phyloP scores from a whole-genome alignment of 495 filamentous ascomycete species.

The Clohesyomyces aquaticus region DNA sequence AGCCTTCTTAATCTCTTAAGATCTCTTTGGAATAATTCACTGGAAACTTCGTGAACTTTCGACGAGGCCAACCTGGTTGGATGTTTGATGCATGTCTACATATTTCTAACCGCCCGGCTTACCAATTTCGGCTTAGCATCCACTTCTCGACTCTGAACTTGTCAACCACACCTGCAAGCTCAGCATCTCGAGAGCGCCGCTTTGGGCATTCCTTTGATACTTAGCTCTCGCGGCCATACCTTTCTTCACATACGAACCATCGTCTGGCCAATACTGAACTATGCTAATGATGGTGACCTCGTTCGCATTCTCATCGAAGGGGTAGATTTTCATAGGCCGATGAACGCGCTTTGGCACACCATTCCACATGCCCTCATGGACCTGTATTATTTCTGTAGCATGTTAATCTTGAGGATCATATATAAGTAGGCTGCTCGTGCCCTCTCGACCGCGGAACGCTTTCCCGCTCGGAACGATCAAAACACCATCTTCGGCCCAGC shows the following conservation, averaged over 20 bases:
- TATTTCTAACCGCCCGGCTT: background rate
- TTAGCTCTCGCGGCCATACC: conserved; percentile 17
- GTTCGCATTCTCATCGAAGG: conserved; percentile 9
- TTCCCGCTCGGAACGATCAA: conserved; percentile 14
- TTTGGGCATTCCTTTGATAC: conserved; percentile 8
- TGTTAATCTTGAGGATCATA: background rate
- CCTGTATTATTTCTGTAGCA: background rate
- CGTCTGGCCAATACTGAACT: conserved; percentile 15
- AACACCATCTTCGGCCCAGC: conserved; percentile 18
- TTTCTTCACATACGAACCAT: conserved; percentile 15
- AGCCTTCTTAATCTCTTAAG: too few relatives aligned
- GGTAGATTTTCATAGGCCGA: conserved; percentile 12
- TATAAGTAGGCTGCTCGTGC: background rate
- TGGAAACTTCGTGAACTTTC: too few relatives aligned
- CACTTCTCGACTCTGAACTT: background rate
- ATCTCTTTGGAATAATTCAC: too few relatives aligned
- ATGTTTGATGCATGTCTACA: too few relatives aligned
- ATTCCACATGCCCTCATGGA: conserved; percentile 21
- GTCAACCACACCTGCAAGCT: conserved; percentile 22
- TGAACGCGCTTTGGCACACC: conserved; percentile 12
- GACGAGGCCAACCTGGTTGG: too few relatives aligned
- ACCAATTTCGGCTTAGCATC: background rate
- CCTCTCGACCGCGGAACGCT: conserved; percentile 13
- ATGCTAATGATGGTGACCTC: conserved; percentile 9
- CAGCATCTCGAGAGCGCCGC: conserved; percentile 1